Evolutionary conservation across 305 asterid genomes (phyloP), one percentile per base, ranked within the genome.

Genomic region (Fraxinus velutina): DNA sequence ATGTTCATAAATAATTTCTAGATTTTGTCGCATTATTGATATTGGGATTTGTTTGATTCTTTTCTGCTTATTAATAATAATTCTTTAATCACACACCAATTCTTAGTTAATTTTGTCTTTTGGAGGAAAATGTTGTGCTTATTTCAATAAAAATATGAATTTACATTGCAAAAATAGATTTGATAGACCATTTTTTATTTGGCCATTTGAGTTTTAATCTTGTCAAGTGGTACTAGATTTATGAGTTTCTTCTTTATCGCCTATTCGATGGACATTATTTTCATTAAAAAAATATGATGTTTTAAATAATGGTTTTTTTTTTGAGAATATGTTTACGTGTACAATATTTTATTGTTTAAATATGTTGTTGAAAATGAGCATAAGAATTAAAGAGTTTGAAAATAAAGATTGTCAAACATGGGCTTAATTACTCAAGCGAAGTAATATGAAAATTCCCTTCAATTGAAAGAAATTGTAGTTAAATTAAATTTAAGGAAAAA

Each of bases 41-140:
- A 72, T 82, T 83, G 50, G 4, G 75, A 79, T 86, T 81, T 79
- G 55, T 80, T 81, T 83, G 22, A 85, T 87, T 87, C 86, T 84
- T 86, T 37, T 52, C 47, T 62, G 66, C 47, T 2, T 29, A 24
- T 27, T 83, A 74, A 85, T 75, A 80, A 22, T 5, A 24, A 17
- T 13, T 29, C 42, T 5, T 19, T 47, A 47, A 47, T 47, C 60
- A 15, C 6, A 15, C 2, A 3, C 19, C 19, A 47, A 13, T 47
- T 47, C 5, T 47, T 15, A 47, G 60, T 47, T 47, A 47, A 47
- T 29, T 29, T 29, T 29, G 5, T 42, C 52, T 10, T 42, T 0
- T 10, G n/a, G 52, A 2, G 52, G 52, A 2, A 42, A 37, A 42
- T 9, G 62, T 50, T 52, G 64, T 1, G 64, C 22, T n/a, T 52